These are phyloP conservation scores for Scenedesmus sp. DNA, from an alignment of 163 green algal genomes.

Conservation along the genomic window DNA sequence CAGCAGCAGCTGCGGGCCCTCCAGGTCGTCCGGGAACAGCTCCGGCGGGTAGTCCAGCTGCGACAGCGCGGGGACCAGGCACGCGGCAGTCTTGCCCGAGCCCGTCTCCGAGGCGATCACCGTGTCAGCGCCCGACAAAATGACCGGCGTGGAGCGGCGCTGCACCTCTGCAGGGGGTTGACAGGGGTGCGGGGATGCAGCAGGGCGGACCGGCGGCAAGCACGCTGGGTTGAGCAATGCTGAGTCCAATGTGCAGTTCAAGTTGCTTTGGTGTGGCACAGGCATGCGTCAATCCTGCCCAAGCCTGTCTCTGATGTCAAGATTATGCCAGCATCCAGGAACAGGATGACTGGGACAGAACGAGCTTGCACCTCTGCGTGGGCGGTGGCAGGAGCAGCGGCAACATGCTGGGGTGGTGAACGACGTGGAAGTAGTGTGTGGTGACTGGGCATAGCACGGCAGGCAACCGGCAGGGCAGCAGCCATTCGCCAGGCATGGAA, in stretches of 20 bases:
- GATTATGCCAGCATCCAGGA: constrained; percentile 71
- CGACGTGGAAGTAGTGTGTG: too few species aligned
- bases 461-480: neutral
- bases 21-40: constrained; percentile 80
- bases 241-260: neutral
- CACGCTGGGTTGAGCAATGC: neutral
- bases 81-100: constrained; percentile 85
- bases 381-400: too few species aligned
- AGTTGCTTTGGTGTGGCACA: constrained; percentile 42
- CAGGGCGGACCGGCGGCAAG: constrained; percentile 37
- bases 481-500: neutral
- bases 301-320: constrained; percentile 79
- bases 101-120: constrained; percentile 82
- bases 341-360: constrained; percentile 65
- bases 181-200: neutral
- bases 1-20: constrained; percentile 77
- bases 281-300: constrained; percentile 85
- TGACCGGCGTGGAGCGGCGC: constrained; percentile 66
- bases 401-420: too few species aligned
- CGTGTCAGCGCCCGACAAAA: constrained; percentile 70
- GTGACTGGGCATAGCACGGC: neutral
- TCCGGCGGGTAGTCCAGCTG: constrained; percentile 81
- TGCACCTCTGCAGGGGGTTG: constrained; percentile 84
- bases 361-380: constrained; percentile 85
- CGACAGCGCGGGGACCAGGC: constrained; percentile 77